A percentile compares a stretch with the other conserved stretches of the same genome.
Evolutionary conservation across 345 rosid genomes (phyloP).

Genomic region (Salix caprea): DNA sequence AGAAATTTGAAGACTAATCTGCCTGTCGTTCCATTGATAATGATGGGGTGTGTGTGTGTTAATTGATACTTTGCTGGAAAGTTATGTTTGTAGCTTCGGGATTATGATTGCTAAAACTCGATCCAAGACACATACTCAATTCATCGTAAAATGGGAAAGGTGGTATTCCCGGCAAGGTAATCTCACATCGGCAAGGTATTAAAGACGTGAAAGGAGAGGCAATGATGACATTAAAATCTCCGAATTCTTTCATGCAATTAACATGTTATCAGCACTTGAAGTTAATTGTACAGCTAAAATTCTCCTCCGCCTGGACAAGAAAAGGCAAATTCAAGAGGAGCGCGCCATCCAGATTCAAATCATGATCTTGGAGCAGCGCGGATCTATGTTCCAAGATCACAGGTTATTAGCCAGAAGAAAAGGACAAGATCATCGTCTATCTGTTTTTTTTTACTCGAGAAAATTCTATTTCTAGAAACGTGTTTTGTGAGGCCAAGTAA

Average conservation of each 20-base stretch:
- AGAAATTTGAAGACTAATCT: too few relatives aligned
- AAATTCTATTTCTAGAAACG: rapidly evolving
- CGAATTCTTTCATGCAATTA: background rate
- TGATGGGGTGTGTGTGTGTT: background rate
- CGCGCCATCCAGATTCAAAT: background rate
- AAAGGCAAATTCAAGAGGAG: background rate
- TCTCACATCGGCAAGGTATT: background rate
- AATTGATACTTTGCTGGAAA: background rate
- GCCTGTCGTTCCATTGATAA: too few relatives aligned
- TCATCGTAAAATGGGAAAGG: background rate
- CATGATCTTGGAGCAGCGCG: background rate
- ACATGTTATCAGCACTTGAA: background rate
- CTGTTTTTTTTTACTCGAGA: too few relatives aligned
- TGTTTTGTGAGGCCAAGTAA: rapidly evolving
- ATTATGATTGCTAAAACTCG: background rate
- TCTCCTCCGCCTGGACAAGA: background rate
- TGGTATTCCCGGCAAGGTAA: background rate
- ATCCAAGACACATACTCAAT: background rate
- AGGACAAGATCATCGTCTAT: background rate
- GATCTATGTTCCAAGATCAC: background rate
- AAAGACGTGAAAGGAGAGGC: background rate
- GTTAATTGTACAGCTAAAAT: background rate
- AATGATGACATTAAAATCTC: background rate
- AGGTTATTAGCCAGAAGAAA: background rate
- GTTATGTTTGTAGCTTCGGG: background rate